Evolutionary conservation across 371 early-diverging fungal species (phyloP), one percentile per base, ranked within the genome.

Genomic region (Umbelopsis sp.): DNA sequence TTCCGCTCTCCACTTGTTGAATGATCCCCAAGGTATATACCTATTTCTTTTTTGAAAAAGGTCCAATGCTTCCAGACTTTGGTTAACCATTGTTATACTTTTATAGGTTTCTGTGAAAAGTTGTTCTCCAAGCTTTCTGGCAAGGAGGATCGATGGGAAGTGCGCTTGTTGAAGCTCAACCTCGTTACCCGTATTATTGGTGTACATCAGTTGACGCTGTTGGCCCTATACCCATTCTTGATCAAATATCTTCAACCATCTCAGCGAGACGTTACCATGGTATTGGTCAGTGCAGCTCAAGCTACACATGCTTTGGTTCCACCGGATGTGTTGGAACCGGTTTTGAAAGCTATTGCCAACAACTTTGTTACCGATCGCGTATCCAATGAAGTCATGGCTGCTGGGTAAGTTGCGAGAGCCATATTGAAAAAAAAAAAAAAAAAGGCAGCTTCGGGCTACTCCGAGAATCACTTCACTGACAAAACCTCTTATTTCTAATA

Each of bases 301-400:
- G 91, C 94, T 11, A 85, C 91, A 10, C 98, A 99, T 76, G 88
- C 94, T 10, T 81, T 98, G 10, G 91, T 96, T 4, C 98, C 99
- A 37, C 97, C 98, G 4, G 99, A 98, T 73, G 89, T 83, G 1
- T 78, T 97, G 65, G 91, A 91, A 70, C 90, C 93, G 16, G 89
- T 96, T 1, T 76, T 97, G 29, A 90, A 90, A 69, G 93, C 94
- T 2, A 91, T 97, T 50, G 97, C 97, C 22, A 93, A 98, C 80
- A 93, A 94, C 84, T 98, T 98, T 88, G 93, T 97, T 24, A 92
- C 95, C 48, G 94, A 93, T 69, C 93, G 94, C 74, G 91, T 88
- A 41, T 80, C 97, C 10, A 87, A 91, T 16, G 98, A 98, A 79
- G 99, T 97, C 41, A 95, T 98, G 79, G 89, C 94, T 18, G 98